These are phyloP conservation scores for Evansstolkia leycettana DNA, from an alignment of 495 filamentous ascomycete genomes.

Conservation along the genomic window DNA sequence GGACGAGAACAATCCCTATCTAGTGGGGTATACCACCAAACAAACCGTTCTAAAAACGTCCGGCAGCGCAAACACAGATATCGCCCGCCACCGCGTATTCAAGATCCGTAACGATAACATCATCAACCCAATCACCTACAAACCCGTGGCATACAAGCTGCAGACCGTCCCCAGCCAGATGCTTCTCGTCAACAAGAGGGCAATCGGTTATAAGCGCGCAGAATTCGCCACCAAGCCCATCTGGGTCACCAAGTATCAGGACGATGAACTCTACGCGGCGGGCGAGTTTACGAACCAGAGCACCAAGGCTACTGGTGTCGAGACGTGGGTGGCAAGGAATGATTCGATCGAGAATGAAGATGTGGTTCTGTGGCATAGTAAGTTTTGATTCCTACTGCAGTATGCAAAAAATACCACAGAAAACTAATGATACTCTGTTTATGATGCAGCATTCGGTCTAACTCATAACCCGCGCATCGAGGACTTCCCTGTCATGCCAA, in stretches of 20 bases:
- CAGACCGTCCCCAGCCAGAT: conserved; percentile 63
- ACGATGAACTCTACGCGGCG: conserved; percentile 69
- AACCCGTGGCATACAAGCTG: conserved; percentile 72
- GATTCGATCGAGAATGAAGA: conserved; percentile 40
- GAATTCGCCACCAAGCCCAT: conserved; percentile 76
- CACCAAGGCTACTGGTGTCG: conserved; percentile 45
- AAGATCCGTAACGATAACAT: conserved; percentile 64
- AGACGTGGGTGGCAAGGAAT: conserved; percentile 38
- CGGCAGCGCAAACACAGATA: conserved; percentile 51
- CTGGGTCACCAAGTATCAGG: conserved; percentile 68
- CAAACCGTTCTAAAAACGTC: conserved; percentile 49
- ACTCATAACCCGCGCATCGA: conserved; percentile 47
- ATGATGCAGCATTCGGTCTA: conserved; percentile 48
- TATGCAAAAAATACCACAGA: too few species aligned
- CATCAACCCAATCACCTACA: conserved; percentile 59
- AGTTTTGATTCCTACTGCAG: too few species aligned
- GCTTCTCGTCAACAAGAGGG: conserved; percentile 57
- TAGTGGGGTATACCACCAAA: conserved; percentile 60
- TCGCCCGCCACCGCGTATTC: conserved; percentile 54
- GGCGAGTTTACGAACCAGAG: conserved; percentile 85
- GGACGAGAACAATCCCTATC: conserved; percentile 63
- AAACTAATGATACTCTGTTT: too few species aligned
- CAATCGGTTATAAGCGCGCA: conserved; percentile 59
- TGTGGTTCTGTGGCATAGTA: conserved; percentile 46
- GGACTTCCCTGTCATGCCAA: conserved; percentile 56